Conservation (phyloP, 1,284 basidiomycete genomes). For the Golubevia pallescens region DNA sequence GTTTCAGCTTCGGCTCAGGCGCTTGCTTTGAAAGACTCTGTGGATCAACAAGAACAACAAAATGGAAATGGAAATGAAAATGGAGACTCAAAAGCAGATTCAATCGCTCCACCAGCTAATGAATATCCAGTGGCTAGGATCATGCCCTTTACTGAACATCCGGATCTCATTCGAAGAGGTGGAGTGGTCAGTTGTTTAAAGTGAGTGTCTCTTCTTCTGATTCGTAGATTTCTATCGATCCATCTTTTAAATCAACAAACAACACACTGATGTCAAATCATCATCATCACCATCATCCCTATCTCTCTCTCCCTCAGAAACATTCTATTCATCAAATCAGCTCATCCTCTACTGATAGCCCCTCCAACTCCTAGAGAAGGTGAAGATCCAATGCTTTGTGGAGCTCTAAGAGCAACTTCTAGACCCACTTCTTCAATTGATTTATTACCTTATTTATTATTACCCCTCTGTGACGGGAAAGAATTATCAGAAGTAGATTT, state of each 20-base stretch:
- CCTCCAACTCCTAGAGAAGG: conserved; percentile 22
- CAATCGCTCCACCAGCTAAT: conserved; percentile 20
- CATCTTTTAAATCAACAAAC: too few relatives aligned
- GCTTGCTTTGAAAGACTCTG: conserved; percentile 15
- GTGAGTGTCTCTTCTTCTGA: too few relatives aligned
- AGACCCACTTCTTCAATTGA: conserved; percentile 51
- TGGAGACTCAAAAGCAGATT: too few relatives aligned
- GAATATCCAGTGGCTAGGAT: conserved; percentile 57
- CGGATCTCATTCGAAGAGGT: conserved; percentile 57
- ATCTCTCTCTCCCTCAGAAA: conserved; percentile 23
- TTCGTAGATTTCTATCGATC: too few relatives aligned
- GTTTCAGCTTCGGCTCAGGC: conserved; percentile 36
- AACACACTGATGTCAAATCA: too few relatives aligned
- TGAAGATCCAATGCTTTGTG: conserved; percentile 22
- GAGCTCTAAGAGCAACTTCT: conserved; percentile 29
- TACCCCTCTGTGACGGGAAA: conserved; percentile 56
- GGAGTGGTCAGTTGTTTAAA: conserved; percentile 61
- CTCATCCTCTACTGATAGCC: conserved; percentile 49
- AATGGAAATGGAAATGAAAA: background rate
- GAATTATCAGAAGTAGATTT: conserved; percentile 53
- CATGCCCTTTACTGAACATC: conserved; percentile 60
- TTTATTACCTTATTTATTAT: conserved; percentile 53
- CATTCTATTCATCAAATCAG: conserved; percentile 55
- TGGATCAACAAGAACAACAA: background rate
- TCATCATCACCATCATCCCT: too few relatives aligned